Evolutionary conservation across 805 yeast species (phyloP), one percentile per base, ranked within the genome.

Genomic region (Starmerella geochares): DNA sequence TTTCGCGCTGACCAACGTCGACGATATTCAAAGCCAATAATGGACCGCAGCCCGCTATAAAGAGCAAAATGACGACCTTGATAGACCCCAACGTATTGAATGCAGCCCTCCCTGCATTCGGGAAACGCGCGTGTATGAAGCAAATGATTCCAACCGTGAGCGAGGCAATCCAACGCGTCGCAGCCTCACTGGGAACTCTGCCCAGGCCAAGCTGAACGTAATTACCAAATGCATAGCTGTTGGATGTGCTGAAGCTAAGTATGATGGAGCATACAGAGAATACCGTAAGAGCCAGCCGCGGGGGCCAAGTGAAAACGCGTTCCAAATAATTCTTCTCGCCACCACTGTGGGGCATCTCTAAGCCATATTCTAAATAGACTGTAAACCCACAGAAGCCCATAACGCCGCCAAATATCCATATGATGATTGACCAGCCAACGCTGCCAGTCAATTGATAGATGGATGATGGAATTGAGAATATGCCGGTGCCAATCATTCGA

Each of bases 401-500:
- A 17, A 79, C 35, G 10, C 83, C 79, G 32, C 86, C 86, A n/a
- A 76, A 65, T 6, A 76, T 59, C 83, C 84, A 80, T 54, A 80
- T 62, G 28, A 77, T 57, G 50, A 80, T 62, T 2, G 79, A 63
- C 42, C 73, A 65, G 11, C 83, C 85, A 5, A 80, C 80, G 10
- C 78, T 73, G 3, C 85, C 84, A 3, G 79, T 65, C 37, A 75
- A 65, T 9, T 67, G 60, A 54, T 74, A 80, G 32, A 81, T 79
- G 24, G 81, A 72, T 3, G 84, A 75, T 1, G 86, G 82, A 3
- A 83, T 77, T 36, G 80, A 71, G 64, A 81, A 81, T 33, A 81
- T 79, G 24, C 87, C 88, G 2, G 86, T 80, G 37, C 88, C 88
- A 47, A 81, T 74, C 77, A 80, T 80, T 58, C 81, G 72, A 64